Percentiles rank a stretch among this genome's conserved stretches.
Evolutionary conservation across 345 rosid genomes (phyloP).

Genomic region (Turritis glabra): DNA sequence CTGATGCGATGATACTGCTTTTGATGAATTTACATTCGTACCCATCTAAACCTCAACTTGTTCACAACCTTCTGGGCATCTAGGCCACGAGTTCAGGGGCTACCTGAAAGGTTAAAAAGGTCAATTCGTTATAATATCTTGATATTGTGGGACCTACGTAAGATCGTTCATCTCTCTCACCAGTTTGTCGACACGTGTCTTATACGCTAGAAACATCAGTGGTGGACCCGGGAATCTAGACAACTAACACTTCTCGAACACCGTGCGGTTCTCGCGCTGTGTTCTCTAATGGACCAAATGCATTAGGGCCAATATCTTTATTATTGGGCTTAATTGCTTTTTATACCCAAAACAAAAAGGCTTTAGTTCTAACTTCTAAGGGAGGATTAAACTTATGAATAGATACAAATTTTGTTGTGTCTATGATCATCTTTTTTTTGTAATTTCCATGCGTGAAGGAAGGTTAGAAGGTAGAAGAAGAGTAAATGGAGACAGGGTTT

Average conservation of each 20-base stretch:
- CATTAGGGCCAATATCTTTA: neutral
- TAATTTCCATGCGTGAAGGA: neutral
- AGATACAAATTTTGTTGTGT: no score
- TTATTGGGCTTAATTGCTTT: neutral
- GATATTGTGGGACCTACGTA: slow-evolving; percentile 27
- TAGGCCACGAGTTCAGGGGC: slow-evolving; percentile 30
- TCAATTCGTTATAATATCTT: slow-evolving; percentile 12
- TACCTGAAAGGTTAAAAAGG: slow-evolving; percentile 29
- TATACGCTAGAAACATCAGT: neutral
- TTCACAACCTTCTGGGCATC: slow-evolving; percentile 9
- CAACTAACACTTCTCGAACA: neutral
- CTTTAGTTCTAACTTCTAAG: neutral
- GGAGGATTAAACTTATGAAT: no score
- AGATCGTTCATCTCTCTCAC: slow-evolving; percentile 9
- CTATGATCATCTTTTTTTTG: no score
- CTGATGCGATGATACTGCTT: neutral
- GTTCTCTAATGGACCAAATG: neutral
- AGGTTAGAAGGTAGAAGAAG: slow-evolving; percentile 38
- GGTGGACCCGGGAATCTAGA: slow-evolving; percentile 26
- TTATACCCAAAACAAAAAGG: no score
- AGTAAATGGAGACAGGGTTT: neutral
- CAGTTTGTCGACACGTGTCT: slow-evolving; percentile 24
- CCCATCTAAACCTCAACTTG: slow-evolving; percentile 10
- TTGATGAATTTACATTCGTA: neutral
- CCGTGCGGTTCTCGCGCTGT: neutral